Evolutionary conservation across 2,329 filamentous ascomycete genomes (phyloP).

Genomic region (Pseudocercospora eumusae): DNA sequence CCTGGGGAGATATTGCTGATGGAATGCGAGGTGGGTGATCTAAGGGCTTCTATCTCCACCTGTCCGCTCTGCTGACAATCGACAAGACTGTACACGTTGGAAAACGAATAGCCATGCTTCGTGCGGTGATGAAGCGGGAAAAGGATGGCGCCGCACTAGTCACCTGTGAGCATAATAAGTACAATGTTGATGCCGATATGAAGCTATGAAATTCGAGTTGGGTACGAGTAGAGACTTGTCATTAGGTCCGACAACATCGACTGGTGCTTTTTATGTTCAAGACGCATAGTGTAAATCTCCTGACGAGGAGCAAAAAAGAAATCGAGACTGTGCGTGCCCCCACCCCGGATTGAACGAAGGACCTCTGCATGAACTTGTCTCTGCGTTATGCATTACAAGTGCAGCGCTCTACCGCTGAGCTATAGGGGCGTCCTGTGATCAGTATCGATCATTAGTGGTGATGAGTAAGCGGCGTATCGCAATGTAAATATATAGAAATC

Average conservation of each 20-base stretch:
- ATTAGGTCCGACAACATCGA: no score
- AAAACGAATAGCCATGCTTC: slow-evolving; percentile 26
- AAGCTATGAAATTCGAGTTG: slow-evolving; percentile 18
- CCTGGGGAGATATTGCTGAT: slow-evolving; percentile 28
- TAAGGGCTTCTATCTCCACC: no score
- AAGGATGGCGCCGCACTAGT: slow-evolving; percentile 28
- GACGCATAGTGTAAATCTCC: not conserved
- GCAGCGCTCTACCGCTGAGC: not conserved
- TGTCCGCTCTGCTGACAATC: not conserved
- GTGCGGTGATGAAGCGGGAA: slow-evolving; percentile 28
- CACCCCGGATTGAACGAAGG: not conserved
- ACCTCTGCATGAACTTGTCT: not conserved
- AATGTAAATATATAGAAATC: not conserved
- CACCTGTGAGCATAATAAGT: slow-evolving; percentile 33
- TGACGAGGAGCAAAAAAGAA: not conserved
- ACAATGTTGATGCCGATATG: slow-evolving; percentile 32
- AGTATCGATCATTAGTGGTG: no score
- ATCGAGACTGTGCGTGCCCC: not conserved
- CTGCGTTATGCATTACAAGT: not conserved
- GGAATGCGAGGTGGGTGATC: slow-evolving; percentile 30
- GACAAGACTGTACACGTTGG: slow-evolving; percentile 31
- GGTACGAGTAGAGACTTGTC: not conserved
- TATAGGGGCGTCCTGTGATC: not conserved
- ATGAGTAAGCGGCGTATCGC: not conserved
- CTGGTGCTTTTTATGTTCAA: not conserved